Evolutionary conservation across 2,329 filamentous ascomycete genomes (phyloP), one percentile per base, ranked within the genome.

Genomic region (Drechslera avenae): DNA sequence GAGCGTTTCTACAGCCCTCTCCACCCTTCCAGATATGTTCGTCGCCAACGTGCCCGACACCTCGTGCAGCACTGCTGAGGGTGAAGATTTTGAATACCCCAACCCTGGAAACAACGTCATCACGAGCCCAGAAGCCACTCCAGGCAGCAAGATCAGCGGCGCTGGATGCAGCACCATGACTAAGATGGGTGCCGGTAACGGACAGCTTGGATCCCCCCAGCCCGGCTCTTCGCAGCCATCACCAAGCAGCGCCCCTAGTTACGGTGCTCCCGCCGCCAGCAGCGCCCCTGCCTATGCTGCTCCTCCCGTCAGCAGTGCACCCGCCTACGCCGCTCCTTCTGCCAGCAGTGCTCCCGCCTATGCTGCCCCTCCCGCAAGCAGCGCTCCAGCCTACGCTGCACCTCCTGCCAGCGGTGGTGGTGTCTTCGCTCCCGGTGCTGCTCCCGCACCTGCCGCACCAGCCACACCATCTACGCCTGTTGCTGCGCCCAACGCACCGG

Each of bases 11-110:
- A 35, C 50, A 1, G 59, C 78, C 1, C 83, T 83, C 58, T 69
- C 83, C 32, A 71, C 75, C 0, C 86, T 95, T 10, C 90, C 91
- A 0, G 78, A 86, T 50, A 87, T 95, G 84, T 87, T 91, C 46
- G 80, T 86, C 1, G 87, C 88, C 63, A 95, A 94, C 74, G 76
- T 91, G 39, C 64, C 59, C 16, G 64, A 69, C 26, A 80, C 81
- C 50, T 74, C 73, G 33, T 91, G 88, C 74, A 66, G 42, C 0
- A 88, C 85, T 10, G 65, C 61, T 0, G 66, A 69, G 13, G 1
- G 7, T 3, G 45, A 75, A 3, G 85, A 91, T 60, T 78, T 88
- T 55, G 69, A 77, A n/a, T 93, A 87, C 77, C 86, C 88, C 6
- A 76, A 88, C 58, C 82, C 89, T 0, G 90, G 90, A 40, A 55